A percentile compares a stretch with the other conserved stretches of the same genome.
Evolutionary conservation across 495 filamentous ascomycete species (phyloP).

Genomic region (Jackrogersella minutella): DNA sequence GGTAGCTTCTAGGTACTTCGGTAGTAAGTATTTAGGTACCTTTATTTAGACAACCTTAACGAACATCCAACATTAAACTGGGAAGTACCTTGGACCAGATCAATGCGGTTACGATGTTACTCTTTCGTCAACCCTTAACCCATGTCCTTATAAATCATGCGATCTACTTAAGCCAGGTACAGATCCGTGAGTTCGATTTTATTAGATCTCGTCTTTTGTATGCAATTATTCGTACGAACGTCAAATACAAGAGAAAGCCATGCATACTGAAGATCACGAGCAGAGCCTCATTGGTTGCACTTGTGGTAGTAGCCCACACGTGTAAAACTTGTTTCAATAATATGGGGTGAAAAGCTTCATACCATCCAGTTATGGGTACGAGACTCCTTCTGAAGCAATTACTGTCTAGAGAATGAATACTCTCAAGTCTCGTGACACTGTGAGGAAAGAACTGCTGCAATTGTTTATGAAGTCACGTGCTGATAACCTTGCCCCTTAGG

Average conservation of each 20-base stretch:
- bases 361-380: background rate
- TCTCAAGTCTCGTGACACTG: no score
- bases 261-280: background rate
- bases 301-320: no score
- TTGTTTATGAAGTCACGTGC: no score
- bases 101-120: background rate
- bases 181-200: no score
- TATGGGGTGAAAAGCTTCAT: background rate
- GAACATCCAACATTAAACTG: background rate
- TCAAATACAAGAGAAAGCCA: background rate
- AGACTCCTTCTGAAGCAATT: background rate
- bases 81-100: background rate
- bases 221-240: no score
- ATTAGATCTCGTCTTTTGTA: no score
- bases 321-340: background rate
- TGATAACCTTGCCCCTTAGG: no score
- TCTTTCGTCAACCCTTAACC: background rate
- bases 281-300: background rate
- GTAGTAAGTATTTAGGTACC: background rate
- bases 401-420: background rate
- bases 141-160: conserved; percentile 1
- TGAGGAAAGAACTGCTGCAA: no score
- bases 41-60: background rate
- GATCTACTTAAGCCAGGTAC: no score
- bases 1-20: background rate